These are phyloP conservation scores for Camellia oleifera DNA, from an alignment of 179 eudicot species.

Conservation along the genomic window DNA sequence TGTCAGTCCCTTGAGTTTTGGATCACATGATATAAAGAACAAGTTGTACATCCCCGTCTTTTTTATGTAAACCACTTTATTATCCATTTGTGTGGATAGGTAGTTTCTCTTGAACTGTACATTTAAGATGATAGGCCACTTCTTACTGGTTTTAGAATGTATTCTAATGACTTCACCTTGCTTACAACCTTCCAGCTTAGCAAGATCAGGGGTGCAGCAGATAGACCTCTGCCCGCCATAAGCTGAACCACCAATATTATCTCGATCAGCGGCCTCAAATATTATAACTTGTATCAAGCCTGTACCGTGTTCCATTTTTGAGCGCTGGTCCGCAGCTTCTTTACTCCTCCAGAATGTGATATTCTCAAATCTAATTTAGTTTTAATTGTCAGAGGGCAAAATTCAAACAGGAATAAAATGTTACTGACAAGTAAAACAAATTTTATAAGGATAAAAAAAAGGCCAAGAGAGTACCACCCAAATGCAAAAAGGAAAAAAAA, in stretches of 20 bases:
- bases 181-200: constrained; percentile 94
- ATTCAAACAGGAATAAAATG: neutral
- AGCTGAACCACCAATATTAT: constrained; percentile 95
- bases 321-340: constrained; percentile 55
- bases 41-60: constrained; percentile 97
- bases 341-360: constrained; percentile 87
- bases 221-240: constrained; percentile 97
- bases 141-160: constrained; percentile 57
- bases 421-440: neutral
- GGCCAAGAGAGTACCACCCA: neutral
- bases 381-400: constrained; percentile 7
- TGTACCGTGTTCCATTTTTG: constrained; percentile 54
- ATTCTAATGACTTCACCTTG: constrained; percentile 83
- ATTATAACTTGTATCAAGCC: constrained; percentile 80
- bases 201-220: constrained; percentile 98
- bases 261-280: constrained; percentile 95
- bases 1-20: constrained; percentile 63
- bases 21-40: constrained; percentile 92
- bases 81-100: constrained; percentile 53
- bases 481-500: neutral
- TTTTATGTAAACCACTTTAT: constrained; percentile 50
- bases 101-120: constrained; percentile 65
- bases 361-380: constrained; percentile 68
- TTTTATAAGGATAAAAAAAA: neutral
- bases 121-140: constrained; percentile 77